A percentile compares a stretch with the other conserved stretches of the same genome.
These are phyloP conservation scores for Cavenderia fasciculata DNA, from an alignment of 78 protist species.

Conservation along the genomic window DNA sequence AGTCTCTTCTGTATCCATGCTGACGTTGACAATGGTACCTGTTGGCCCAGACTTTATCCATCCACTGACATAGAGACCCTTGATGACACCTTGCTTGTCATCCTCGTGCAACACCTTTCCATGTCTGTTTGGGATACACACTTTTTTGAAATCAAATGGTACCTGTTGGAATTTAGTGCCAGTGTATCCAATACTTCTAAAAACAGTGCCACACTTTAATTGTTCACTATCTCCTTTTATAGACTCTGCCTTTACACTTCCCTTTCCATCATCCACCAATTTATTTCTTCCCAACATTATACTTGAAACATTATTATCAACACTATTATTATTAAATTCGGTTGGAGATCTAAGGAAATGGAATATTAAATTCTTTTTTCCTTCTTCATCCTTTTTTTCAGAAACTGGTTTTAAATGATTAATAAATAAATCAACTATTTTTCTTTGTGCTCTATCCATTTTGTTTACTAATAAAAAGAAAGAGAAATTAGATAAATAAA, in stretches of 20 bases:
- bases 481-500: not conserved
- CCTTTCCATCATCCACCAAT: constrained; percentile 6
- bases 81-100: not conserved
- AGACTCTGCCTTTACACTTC: not conserved
- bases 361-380: constrained; percentile 58
- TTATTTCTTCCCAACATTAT: constrained; percentile 24
- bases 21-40: constrained; percentile 48
- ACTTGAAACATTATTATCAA: not conserved
- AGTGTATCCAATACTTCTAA: constrained; percentile 70
- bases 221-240: constrained; percentile 12
- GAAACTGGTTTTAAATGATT: constrained; percentile 31
- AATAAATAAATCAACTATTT: constrained; percentile 42
- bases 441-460: constrained; percentile 46
- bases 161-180: constrained; percentile 46
- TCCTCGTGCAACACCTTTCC: constrained; percentile 28
- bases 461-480: not conserved
- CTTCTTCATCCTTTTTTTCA: not conserved
- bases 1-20: constrained; percentile 47
- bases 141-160: constrained; percentile 62
- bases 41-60: constrained; percentile 78
- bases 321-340: not conserved
- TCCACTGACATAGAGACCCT: constrained; percentile 75
- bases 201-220: constrained; percentile 10
- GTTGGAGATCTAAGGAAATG: constrained; percentile 70
- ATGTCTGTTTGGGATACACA: constrained; percentile 28